Evolutionary conservation across 352 stramenopile genomes (phyloP), one percentile per base, ranked within the genome.

Genomic region (Globisporangium rhizosaccharum): DNA sequence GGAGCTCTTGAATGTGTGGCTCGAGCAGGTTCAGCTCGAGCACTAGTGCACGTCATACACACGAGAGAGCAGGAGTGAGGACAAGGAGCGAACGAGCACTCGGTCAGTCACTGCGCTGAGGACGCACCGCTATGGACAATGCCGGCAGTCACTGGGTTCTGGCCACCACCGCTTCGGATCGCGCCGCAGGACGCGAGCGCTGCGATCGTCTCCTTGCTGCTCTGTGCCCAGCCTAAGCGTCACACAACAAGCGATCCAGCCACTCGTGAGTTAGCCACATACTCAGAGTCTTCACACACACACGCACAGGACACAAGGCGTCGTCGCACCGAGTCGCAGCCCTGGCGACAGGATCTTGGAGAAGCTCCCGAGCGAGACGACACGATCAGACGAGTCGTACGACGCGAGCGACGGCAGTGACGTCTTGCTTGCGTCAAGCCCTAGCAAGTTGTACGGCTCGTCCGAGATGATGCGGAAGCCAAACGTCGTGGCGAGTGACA

Each of bases 321-420:
- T 14, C 14, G 7, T n/a, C 66, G 62, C 92, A 79, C 94, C 94
- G 10, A 96, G 71, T 50, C 94, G 83, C 36, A 98, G 72, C 41
- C 89, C 92, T 26, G 92, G 94, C 33, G 86, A 75, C 26, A 97
- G 83, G 50, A 98, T 98, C 74, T 98, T 98, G n/a, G 92, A 97
- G 57, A 98, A 98, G 57, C 85, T 97, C 23, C 87, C 90, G 15
- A 98, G 73, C 48, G 90, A 95, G 23, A 97, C 65, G 56, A 94
- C 74, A 7, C 72, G 51, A 2, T 81, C 85, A 4, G 68, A 80
- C 33, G 74, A 68, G 36, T 92, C 85, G 47, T 80, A 89, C 17
- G 79, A 86, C 10, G 81, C 76, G 17, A 95, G 68, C 9, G 84
- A 77, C 20, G 77, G 71, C 25, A 80, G 65, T 4, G 71, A 74